These are phyloP conservation scores for Elongisporangium anandrum DNA, from an alignment of 352 stramenopile species.

Conservation along the genomic window DNA sequence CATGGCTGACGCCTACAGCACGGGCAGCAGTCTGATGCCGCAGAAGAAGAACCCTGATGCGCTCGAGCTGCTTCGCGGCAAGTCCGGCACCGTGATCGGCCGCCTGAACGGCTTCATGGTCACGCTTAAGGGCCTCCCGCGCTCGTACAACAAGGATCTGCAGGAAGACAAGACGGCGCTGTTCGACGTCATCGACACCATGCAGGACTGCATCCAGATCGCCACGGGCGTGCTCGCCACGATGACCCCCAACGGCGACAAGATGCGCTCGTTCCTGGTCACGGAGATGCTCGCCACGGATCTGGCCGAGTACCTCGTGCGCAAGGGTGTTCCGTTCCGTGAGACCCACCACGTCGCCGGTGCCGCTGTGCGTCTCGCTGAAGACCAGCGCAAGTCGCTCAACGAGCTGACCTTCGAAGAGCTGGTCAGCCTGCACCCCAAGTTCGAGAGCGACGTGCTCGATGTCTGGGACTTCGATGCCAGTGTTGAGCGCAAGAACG, in stretches of 20 bases:
- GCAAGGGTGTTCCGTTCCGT: slow-evolving; percentile 98
- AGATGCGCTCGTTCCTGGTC: slow-evolving; percentile 93
- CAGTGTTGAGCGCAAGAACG: slow-evolving; percentile 90
- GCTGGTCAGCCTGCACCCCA: slow-evolving; percentile 80
- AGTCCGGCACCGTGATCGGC: slow-evolving; percentile 94
- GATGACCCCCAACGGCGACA: slow-evolving; percentile 94
- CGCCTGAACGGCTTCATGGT: slow-evolving; percentile 94
- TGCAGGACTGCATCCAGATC: slow-evolving; percentile 97
- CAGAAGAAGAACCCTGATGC: slow-evolving; percentile 99
- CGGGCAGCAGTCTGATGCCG: slow-evolving; percentile 98
- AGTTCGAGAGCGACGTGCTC: slow-evolving; percentile 89
- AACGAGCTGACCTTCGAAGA: slow-evolving; percentile 89
- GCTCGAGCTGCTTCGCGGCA: slow-evolving; percentile 96
- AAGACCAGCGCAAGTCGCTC: slow-evolving; percentile 85
- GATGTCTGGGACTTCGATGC: slow-evolving; percentile 89
- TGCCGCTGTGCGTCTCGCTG: slow-evolving; percentile 89
- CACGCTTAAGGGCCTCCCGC: slow-evolving; percentile 95
- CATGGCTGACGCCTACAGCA: slow-evolving; percentile 98
- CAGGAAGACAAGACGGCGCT: slow-evolving; percentile 99
- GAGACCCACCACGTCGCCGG: slow-evolving; percentile 99
- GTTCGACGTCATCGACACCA: slow-evolving; percentile 96
- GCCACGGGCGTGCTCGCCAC: slow-evolving; percentile 95
- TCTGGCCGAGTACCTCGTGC: slow-evolving; percentile 98
- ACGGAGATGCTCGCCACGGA: slow-evolving; percentile 99
- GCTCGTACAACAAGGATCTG: slow-evolving; percentile 99